phyloP scores from a whole-genome alignment of 805 yeast genomes.

The Pichia pseudocactophila region DNA sequence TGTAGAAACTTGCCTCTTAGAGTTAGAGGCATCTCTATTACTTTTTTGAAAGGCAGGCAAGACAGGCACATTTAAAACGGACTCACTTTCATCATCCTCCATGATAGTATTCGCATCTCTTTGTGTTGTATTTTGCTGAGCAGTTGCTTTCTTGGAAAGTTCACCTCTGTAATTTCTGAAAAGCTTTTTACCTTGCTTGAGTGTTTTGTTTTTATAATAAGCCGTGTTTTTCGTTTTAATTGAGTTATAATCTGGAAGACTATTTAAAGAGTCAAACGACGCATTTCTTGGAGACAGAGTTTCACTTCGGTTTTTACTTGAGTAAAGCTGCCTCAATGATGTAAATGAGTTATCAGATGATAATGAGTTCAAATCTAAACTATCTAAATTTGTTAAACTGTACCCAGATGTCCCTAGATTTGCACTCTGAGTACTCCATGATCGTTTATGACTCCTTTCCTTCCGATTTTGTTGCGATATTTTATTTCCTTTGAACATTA shows the following conservation, averaged over 20 bases:
- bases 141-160: neutral
- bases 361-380: conserved; percentile 2
- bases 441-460: too few relatives aligned
- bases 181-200: neutral
- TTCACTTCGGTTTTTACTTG: too few relatives aligned
- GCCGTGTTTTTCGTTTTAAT: neutral
- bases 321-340: neutral
- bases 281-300: neutral
- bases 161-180: neutral
- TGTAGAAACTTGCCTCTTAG: neutral
- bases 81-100: conserved; percentile 27
- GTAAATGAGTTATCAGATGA: conserved; percentile 2
- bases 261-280: conserved; percentile 9
- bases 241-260: conserved; percentile 3
- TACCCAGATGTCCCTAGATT: too few relatives aligned
- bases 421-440: too few relatives aligned
- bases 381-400: neutral
- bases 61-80: conserved; percentile 18
- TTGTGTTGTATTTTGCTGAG: neutral
- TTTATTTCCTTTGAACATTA: neutral
- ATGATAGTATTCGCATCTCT: conserved; percentile 21
- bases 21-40: neutral
- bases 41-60: conserved; percentile 17
- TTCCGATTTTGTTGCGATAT: neutral
- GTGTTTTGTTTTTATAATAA: neutral